phyloP scores from a whole-genome alignment of 2,329 filamentous ascomycete species.

The Fusarium temperatum region DNA sequence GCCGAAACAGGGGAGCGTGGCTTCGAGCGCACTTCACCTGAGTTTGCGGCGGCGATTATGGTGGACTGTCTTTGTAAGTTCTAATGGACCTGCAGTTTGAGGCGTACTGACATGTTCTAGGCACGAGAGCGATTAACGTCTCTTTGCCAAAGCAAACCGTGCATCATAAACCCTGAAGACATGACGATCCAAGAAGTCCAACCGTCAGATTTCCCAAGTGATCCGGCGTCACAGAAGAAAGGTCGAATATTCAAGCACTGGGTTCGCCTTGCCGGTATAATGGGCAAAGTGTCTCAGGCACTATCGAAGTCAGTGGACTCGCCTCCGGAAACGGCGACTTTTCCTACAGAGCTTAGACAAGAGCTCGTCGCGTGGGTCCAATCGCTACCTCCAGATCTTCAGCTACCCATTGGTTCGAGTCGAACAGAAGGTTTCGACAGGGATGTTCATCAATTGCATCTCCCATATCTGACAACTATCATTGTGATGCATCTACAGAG shows the following conservation, averaged over 20 bases:
- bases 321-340: not conserved
- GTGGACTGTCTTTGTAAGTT: constrained; percentile 36
- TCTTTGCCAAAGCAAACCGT: constrained; percentile 54
- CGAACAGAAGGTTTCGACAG: constrained; percentile 48
- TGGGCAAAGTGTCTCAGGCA: constrained; percentile 52
- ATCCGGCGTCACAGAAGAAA: constrained; percentile 43
- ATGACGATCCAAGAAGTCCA: constrained; percentile 51
- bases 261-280: constrained; percentile 52
- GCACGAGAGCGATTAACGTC: constrained; percentile 46
- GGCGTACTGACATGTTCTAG: not conserved
- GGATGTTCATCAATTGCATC: constrained; percentile 53
- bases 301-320: constrained; percentile 36
- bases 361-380: constrained; percentile 33
- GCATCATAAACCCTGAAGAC: constrained; percentile 54
- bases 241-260: constrained; percentile 54
- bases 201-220: constrained; percentile 50
- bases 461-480: constrained; percentile 54
- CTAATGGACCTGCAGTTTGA: too few species aligned
- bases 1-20: constrained; percentile 31
- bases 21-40: not conserved
- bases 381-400: constrained; percentile 21
- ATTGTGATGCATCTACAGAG: constrained; percentile 51
- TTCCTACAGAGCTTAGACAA: constrained; percentile 23
- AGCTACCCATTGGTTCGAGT: constrained; percentile 16
- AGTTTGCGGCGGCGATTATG: constrained; percentile 27